A percentile compares a stretch with the other conserved stretches of the same genome.
phyloP scores from a whole-genome alignment of 495 filamentous ascomycete genomes.

The Talaromyces liani region DNA sequence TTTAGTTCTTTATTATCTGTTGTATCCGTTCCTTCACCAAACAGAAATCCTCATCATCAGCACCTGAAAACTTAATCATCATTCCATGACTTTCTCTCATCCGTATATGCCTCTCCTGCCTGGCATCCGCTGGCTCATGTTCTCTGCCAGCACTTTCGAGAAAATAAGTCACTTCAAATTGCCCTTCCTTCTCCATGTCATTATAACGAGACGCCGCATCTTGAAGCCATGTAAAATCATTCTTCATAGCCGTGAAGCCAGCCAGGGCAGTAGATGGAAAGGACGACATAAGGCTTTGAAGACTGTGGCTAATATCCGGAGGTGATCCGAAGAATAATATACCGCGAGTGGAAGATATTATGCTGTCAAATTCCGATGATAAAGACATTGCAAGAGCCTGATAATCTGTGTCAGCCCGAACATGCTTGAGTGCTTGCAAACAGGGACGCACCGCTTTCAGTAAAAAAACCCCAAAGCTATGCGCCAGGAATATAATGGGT shows the following conservation, averaged over 20 bases:
- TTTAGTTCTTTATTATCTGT: background rate
- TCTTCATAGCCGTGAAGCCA: background rate
- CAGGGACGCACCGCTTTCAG: background rate
- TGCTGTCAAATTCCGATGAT: background rate
- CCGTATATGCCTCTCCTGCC: background rate
- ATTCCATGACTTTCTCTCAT: constrained; percentile 3
- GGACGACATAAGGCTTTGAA: background rate
- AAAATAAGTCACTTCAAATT: constrained; percentile 2
- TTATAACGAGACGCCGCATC: background rate
- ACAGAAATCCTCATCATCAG: constrained; percentile 1
- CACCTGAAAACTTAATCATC: constrained; percentile 2
- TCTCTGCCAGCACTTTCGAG: background rate
- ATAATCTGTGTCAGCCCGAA: background rate
- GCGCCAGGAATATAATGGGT: constrained; percentile 3
- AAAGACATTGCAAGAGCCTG: constrained; percentile 3
- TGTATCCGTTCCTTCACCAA: background rate
- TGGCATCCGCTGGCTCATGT: background rate
- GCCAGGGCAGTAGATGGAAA: background rate
- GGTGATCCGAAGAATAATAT: constrained; percentile 1
- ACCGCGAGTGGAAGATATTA: background rate
- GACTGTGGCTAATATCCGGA: constrained; percentile 2
- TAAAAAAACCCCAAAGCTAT: constrained; percentile 7
- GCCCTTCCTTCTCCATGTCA: background rate
- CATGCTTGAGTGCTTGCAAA: too few species aligned
- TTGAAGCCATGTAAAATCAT: background rate